Evolutionary conservation across 176 grass and related monocot genomes (phyloP).

Genomic region (Melocanna baccifera): DNA sequence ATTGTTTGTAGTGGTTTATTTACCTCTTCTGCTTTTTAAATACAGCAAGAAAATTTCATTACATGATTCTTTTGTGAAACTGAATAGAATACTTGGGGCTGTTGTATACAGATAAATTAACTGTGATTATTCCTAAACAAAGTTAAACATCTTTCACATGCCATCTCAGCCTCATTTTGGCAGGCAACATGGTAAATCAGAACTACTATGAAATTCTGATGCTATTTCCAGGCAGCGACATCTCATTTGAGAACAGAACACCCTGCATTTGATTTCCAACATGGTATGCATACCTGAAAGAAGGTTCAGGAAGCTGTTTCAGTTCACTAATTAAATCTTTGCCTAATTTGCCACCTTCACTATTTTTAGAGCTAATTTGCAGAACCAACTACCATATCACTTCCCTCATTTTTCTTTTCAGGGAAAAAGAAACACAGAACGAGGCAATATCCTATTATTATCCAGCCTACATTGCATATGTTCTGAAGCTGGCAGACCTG

Average conservation of each 20-base stretch:
- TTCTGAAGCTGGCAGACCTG: neutral
- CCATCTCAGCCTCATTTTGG: neutral
- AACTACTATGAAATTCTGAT: neutral
- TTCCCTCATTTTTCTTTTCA: neutral
- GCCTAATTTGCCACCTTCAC: conserved; percentile 12
- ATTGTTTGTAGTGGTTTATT: neutral
- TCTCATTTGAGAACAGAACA: neutral
- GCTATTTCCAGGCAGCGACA: neutral
- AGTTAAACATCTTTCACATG: neutral
- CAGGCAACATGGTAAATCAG: neutral
- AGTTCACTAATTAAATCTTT: conserved; percentile 33
- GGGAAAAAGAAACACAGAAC: neutral
- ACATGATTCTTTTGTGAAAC: neutral
- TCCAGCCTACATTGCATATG: neutral
- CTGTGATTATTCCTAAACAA: neutral
- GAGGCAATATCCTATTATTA: neutral
- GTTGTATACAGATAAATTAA: neutral
- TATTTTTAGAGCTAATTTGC: conserved; percentile 23
- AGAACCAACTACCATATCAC: neutral
- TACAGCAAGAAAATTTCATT: neutral
- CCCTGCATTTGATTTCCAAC: conserved; percentile 16
- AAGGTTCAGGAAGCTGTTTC: neutral
- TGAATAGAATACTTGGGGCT: neutral
- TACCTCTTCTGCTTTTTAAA: neutral
- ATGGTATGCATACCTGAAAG: neutral